Base-by-base conservation (phyloP, 331 rosid species). In the Ulmus americana region DNA sequence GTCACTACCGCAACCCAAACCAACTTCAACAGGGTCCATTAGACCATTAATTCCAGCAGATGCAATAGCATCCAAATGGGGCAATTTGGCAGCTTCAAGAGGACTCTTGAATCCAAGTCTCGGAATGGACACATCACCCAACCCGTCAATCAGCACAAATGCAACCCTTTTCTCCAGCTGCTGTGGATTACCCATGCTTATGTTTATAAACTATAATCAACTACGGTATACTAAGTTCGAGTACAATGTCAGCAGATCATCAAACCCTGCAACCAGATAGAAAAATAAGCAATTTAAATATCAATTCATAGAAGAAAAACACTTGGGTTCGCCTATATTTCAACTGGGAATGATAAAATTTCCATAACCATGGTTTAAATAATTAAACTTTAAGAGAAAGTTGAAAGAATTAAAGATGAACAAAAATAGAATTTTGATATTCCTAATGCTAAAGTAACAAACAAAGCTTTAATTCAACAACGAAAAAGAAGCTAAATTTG, bases 11-110 rank as follows among this genome's bases (percentile, higher is more conserved):
- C 97, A 92, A 67, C 85, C 98, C 84, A 89, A 78, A 28, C 98
- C 98, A 68, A 87, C 97, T 81, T 92, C 97, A 45, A 92, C 98
- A 53, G 95, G 97, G 74, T 92, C 98, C 98, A 92, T 89, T 20
- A 92, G 73, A 63, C 97, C 98, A 61, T 84, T 92, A 67, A 89
- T 82, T 56, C 95, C 97, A 61, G 97, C 91, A 2, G 98, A 87
- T 20, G 98, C 91, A 55, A 92, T 79, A 53, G 83, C 88, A 74
- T 92, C 98, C 81, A 92, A 83, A 79, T 83, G 72, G 20, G 95
- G 88, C 6, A 85, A 49, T 74, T 82, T 80, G 43, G 95, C 98
- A 20, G 80, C 95, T 80, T 92, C 85, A 55, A 92, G 90, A 74
- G 98, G 97, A 74, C 95, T 92, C 81, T 73, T 87, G 55, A 76